Evolutionary conservation across 352 stramenopile genomes (phyloP).

Genomic region (Globisporangium middletonii): DNA sequence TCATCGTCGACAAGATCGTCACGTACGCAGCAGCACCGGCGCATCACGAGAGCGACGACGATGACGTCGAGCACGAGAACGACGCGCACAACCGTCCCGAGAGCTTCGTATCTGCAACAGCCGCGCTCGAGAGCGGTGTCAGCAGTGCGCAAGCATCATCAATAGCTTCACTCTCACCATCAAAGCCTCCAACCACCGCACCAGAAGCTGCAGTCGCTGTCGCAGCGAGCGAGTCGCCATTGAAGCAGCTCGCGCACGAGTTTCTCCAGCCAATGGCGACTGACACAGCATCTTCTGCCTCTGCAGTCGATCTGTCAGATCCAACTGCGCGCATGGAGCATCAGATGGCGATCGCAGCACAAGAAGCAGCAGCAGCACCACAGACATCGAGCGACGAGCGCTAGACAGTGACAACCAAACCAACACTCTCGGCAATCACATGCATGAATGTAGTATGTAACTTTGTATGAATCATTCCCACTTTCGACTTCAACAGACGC

Average conservation of each 20-base stretch:
- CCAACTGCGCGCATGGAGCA: constrained; percentile 9
- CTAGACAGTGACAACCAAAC: too few species aligned
- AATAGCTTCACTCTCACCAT: too few species aligned
- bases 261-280: background rate
- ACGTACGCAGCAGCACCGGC: constrained; percentile 1
- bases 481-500: too few species aligned
- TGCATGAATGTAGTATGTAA: too few species aligned
- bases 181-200: too few species aligned
- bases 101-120: background rate
- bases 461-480: too few species aligned
- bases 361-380: background rate
- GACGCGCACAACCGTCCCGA: too few species aligned
- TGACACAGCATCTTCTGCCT: background rate
- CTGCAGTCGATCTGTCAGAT: background rate
- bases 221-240: background rate
- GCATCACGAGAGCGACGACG: background rate
- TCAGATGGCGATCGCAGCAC: constrained; percentile 5
- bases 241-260: constrained; percentile 7
- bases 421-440: too few species aligned
- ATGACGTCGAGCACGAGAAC: background rate
- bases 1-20: constrained; percentile 68
- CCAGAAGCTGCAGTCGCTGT: background rate
- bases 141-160: background rate
- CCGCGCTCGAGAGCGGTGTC: background rate
- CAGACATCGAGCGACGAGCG: background rate